Conservation (phyloP, 2,329 filamentous ascomycete genomes). For the Elsinoe ampelina region DNA sequence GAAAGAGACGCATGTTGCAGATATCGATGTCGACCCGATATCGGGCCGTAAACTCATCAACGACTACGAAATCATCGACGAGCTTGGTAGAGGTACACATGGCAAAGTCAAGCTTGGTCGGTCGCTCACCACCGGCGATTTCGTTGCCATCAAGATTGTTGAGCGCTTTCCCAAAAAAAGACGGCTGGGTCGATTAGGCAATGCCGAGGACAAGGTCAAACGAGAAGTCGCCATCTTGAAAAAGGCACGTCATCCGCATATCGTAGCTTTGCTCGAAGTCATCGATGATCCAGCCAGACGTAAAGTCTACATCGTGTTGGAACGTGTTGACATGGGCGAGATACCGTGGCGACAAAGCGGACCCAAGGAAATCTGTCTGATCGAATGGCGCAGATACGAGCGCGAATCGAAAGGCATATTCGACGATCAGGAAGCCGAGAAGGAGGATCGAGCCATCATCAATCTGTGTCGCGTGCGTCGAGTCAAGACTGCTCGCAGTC, state of each 20-base stretch:
- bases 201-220: constrained; percentile 73
- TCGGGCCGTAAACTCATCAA: constrained; percentile 96
- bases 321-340: constrained; percentile 89
- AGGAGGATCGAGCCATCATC: constrained; percentile 38
- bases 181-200: constrained; percentile 67
- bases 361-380: constrained; percentile 67
- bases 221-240: constrained; percentile 96
- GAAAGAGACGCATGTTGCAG: constrained; percentile 69
- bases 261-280: constrained; percentile 89
- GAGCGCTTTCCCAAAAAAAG: constrained; percentile 89
- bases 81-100: constrained; percentile 90
- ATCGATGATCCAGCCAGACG: constrained; percentile 94
- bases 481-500: constrained; percentile 30
- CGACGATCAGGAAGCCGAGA: constrained; percentile 32
- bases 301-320: constrained; percentile 97
- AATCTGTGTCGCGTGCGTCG: constrained; percentile 45
- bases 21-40: constrained; percentile 78
- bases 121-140: constrained; percentile 63
- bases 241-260: constrained; percentile 95
- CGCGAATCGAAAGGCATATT: constrained; percentile 50
- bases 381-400: constrained; percentile 74
- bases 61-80: constrained; percentile 92
- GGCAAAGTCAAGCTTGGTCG: constrained; percentile 95
- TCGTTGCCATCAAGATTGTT: constrained; percentile 97
- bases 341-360: constrained; percentile 90